Base-by-base conservation (phyloP, 1,284 basidiomycete genomes). In the Ceratobasidium papillatum region DNA sequence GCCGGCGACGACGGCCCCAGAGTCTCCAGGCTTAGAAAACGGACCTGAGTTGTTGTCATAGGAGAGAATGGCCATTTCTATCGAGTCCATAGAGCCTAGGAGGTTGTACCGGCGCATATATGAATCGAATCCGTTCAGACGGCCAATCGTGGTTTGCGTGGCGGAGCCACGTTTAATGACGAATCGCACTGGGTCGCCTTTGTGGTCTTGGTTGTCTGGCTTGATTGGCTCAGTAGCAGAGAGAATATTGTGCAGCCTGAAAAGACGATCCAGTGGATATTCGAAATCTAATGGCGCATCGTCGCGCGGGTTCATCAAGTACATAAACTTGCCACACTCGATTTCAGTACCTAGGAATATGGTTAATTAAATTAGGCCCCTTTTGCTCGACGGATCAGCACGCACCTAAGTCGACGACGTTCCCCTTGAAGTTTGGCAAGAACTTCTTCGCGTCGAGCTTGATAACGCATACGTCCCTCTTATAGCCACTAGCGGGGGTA, bases 361-460 rank as follows among this genome's bases (percentile, higher is more conserved):
- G 75, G 45, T 64, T 27, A 75, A 43, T 65, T 78, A 78, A 77
- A 78, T 78, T 38, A 78, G 43, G 27, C 25, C 32, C 43, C 41
- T 49, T 45, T 34, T 30, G 43, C 19, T 4, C 11, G 43, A 64
- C 62, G 43, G 43, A 17, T 49, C 43, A 49, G 62, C 41, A 68
- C 78, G 78, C 78, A 83, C 81, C 82, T 45, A 83, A 78, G 75
- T 76, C 78, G 9, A 83, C 32, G 0, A 81, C 78, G 76, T 83
- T 84, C 5, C 82, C 82, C 38, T 11, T 77, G 74, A 83, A 81
- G 45, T 77, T 79, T 30, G 3, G 56, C 61, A 32, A 54, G 80
- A 84, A 82, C 78, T 81, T 84, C 22, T 78, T 47, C 79, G 82
- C 77, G 76, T 85, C 75, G 34, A 85, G 77, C 80, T 82, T 78